Conservation (phyloP, 306 rosid genomes). For the Carpinus fangiana region DNA sequence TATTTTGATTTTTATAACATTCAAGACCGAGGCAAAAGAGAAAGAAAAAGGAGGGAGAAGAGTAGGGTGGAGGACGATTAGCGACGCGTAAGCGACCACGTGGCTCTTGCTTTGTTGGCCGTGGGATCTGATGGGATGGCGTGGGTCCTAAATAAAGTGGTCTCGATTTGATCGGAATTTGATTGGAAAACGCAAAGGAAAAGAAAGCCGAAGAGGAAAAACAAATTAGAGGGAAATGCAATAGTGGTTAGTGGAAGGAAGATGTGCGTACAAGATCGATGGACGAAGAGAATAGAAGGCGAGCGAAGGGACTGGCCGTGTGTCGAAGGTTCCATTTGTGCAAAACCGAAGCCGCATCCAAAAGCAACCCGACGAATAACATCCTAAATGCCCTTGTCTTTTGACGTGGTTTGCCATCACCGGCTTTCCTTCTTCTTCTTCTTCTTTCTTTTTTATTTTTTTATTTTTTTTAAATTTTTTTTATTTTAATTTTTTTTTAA, state of each 20-base stretch:
- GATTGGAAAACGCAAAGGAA: not conserved
- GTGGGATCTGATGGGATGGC: slow-evolving; percentile 15
- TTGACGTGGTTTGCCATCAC: too few relatives aligned
- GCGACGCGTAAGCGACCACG: slow-evolving; percentile 50
- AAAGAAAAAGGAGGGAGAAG: slow-evolving; percentile 1
- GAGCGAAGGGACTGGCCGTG: not conserved
- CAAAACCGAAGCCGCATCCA: slow-evolving; percentile 63
- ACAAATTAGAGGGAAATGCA: not conserved
- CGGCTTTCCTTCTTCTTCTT: too few relatives aligned
- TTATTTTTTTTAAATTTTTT: too few relatives aligned
- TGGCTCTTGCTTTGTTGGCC: slow-evolving; percentile 8
- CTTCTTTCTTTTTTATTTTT: too few relatives aligned
- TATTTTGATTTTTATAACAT: too few relatives aligned
- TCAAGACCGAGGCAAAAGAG: not conserved
- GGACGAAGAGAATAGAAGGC: not conserved
- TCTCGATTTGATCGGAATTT: slow-evolving; percentile 19
- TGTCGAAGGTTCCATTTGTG: slow-evolving; percentile 36
- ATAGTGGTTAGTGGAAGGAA: too few relatives aligned
- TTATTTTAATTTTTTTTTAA: too few relatives aligned
- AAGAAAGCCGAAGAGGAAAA: not conserved
- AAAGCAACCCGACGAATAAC: slow-evolving; percentile 22
- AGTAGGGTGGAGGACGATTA: slow-evolving; percentile 7
- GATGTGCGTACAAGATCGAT: not conserved
- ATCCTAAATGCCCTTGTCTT: slow-evolving; percentile 2
- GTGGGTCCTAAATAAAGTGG: slow-evolving; percentile 47